Base-by-base conservation (phyloP, 2,329 filamentous ascomycete genomes). In the Aspergillus sp. region DNA sequence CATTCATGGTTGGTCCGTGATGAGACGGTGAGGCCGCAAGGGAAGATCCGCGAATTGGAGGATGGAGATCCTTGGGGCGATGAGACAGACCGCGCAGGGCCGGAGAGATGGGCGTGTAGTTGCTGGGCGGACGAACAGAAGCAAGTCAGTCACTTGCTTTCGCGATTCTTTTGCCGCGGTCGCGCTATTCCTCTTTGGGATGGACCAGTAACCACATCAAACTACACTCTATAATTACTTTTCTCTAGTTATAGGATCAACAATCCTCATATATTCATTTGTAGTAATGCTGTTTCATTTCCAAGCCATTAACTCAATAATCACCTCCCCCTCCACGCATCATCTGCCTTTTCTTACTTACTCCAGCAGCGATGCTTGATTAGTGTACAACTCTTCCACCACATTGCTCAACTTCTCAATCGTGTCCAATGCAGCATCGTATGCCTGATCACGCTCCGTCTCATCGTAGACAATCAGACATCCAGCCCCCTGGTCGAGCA, bases 391-490 rank as follows among this genome's bases (percentile, higher is more conserved):
- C 68, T 96, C 92, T 78, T 99, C 96, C 65, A 99, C 96, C 66
- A 99, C 95, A 74, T 89, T 96, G 82, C 92, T 94, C 77, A 99
- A 80, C 87, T 97, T 98, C 76, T 96, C 94, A 68, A 99, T 96
- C 2, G 95, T 99, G 64, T 91, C 88, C 72, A 99, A 82, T 3
- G 96, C 96, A 11, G 93, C 90, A 77, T 98, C 95, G 74, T 99
- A 99, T 36, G 90, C 89, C 80, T 94, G 89, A 76, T 99, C 95
- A 66, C 93, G 86, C 75, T 96, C 89, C 13, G 91, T 91, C 85
- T 99, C 95, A 73, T 99, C 95, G 73, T 89, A 99, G 70, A 99
- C 92, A 77, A 97, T 96, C 75, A 99, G 84, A 77, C 96, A 98
- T 41, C 94, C 94, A n/a, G 92, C 91, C 53, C 95, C 95, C 80